Base-by-base conservation (phyloP, 305 asterid species). In the Fraxinus floribunda region DNA sequence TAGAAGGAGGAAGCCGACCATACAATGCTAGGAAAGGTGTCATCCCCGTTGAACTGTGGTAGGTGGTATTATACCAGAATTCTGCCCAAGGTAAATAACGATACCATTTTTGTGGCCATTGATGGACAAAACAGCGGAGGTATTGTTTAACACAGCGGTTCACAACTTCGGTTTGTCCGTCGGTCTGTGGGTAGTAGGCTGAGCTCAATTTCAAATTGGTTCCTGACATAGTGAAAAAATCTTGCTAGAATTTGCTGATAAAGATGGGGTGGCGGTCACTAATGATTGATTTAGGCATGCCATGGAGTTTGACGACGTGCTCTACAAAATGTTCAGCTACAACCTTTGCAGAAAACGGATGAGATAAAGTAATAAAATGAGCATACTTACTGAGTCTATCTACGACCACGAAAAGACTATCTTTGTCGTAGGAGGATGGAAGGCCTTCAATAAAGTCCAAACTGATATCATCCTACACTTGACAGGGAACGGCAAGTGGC, bases 371-470 rank as follows among this genome's bases (percentile, higher is more conserved):
- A 3, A 81, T 0, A 8, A 83, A 83, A 32, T 83, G 83, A 3
- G 18, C 44, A 7, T 57, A 73, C 9, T 83, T 79, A 7, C 80
- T 52, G 1, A 79, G 15, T 0, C 32, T 1, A 39, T 57, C 77
- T 1, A 79, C 71, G 0, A 79, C 86, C 2, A 83, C 86, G 9
- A 79, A 7, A 10, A 79, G 74, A 0, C 70, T 3, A 10, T 75
- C 18, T 15, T 78, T 44, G 0, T 52, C 79, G 1, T 22, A 0
- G 1, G 70, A 83, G 0, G 10, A 1, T 0, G 80, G 83, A 1
- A 83, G 22, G 1, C 86, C 80, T 0, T 24, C 81, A 62, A 83
- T 52, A 18, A 83, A 78, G 9, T 83, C 86, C 55, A 83, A 11
- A 0, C 49, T 34, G 10, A 84, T 10, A 2, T 84, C 84, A 3